Conservation (phyloP, 2,329 filamentous ascomycete species). For the Beauveria brongniartii region DNA sequence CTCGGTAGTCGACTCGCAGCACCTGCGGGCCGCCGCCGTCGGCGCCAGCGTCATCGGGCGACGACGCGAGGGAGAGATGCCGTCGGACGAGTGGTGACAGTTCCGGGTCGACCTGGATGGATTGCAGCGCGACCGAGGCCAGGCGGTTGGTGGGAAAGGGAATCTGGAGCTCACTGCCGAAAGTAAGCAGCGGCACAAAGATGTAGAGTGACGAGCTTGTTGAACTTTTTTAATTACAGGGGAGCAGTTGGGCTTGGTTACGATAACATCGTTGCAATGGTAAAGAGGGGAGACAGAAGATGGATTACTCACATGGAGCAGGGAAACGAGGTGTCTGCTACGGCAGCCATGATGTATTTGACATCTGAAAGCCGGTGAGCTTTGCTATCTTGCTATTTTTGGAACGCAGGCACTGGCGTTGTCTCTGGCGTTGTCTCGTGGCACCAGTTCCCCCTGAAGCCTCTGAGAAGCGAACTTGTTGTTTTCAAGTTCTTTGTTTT, state of each 20-base stretch:
- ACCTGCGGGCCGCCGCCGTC: conserved; percentile 28
- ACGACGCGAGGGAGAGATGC: conserved; percentile 50
- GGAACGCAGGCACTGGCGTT: neutral
- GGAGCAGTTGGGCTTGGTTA: neutral
- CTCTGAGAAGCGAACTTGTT: neutral
- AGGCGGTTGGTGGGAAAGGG: conserved; percentile 77
- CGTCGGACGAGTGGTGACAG: conserved; percentile 77
- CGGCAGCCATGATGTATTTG: conserved; percentile 29
- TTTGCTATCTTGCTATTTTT: conserved; percentile 2
- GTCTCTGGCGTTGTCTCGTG: neutral
- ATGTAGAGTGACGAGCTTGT: neutral
- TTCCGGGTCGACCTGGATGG: conserved; percentile 80
- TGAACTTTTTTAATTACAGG: neutral
- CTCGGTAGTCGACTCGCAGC: conserved; percentile 69
- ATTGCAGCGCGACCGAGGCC: conserved; percentile 64
- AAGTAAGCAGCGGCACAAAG: conserved; percentile 25
- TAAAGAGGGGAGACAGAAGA: neutral
- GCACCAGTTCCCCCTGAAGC: neutral
- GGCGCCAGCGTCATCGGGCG: too few species aligned
- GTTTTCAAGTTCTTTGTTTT: neutral
- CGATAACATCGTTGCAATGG: too few species aligned
- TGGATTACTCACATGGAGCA: conserved; percentile 49
- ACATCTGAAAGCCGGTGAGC: conserved; percentile 11
- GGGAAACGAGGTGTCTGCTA: conserved; percentile 45
- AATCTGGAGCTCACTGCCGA: conserved; percentile 54